Evolutionary conservation across 2,329 filamentous ascomycete genomes (phyloP).

Genomic region (Hymenoscyphus infarciens): DNA sequence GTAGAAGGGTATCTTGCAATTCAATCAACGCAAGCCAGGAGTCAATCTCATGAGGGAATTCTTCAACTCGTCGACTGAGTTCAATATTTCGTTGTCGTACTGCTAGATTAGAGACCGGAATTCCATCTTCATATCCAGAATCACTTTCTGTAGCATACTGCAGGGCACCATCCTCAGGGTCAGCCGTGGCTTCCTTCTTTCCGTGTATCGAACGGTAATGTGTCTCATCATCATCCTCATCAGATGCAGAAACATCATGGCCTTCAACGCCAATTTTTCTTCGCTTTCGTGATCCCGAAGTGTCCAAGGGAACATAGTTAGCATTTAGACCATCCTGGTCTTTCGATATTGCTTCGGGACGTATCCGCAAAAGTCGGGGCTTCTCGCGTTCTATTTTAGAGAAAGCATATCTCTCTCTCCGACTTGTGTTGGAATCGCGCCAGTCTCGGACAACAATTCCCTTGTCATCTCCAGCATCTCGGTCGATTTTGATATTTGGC

Average conservation of each 20-base stretch:
- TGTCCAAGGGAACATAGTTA: constrained; percentile 48
- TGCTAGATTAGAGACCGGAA: constrained; percentile 41
- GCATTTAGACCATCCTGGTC: constrained; percentile 27
- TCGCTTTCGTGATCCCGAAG: constrained; percentile 34
- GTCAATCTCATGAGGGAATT: constrained; percentile 62
- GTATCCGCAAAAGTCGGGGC: constrained; percentile 42
- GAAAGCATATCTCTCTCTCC: constrained; percentile 45
- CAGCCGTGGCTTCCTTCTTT: constrained; percentile 49
- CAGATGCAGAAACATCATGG: constrained; percentile 40
- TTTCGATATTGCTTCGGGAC: constrained; percentile 31
- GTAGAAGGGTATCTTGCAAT: constrained; percentile 69
- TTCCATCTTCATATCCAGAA: constrained; percentile 38
- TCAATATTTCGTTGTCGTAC: constrained; percentile 54
- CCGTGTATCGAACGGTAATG: constrained; percentile 62
- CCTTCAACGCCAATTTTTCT: constrained; percentile 30
- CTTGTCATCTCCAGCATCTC: constrained; percentile 48
- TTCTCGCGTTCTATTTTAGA: constrained; percentile 40
- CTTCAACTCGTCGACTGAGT: constrained; percentile 60
- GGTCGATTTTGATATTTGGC: constrained; percentile 61
- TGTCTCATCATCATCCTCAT: constrained; percentile 44
- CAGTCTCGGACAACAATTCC: constrained; percentile 45
- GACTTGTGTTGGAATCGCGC: constrained; percentile 35
- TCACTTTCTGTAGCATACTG: constrained; percentile 46
- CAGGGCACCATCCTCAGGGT: constrained; percentile 31
- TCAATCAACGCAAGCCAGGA: constrained; percentile 76